These are phyloP conservation scores for Yamadazyma dushanensis DNA, from an alignment of 1,139 yeast species.

Conservation along the genomic window DNA sequence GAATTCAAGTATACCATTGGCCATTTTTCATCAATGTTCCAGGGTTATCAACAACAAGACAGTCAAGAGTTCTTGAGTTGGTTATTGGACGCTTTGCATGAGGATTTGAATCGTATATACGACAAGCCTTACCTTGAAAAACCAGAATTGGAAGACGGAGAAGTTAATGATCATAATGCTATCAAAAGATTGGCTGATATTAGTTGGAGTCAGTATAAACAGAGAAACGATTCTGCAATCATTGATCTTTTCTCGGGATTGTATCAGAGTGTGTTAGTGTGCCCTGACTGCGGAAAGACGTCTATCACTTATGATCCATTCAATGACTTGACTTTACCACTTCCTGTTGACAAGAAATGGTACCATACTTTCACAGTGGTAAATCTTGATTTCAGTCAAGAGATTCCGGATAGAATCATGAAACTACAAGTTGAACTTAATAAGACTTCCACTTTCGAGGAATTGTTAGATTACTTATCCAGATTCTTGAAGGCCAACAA, in stretches of 20 bases:
- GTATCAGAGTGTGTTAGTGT: constrained; percentile 83
- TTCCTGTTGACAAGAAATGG: constrained; percentile 82
- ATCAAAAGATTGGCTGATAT: constrained; percentile 63
- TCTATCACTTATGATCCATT: constrained; percentile 94
- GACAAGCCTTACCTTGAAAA: constrained; percentile 87
- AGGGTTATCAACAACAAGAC: constrained; percentile 91
- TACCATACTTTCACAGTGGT: constrained; percentile 62
- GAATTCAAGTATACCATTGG: constrained; percentile 83
- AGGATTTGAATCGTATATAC: constrained; percentile 81
- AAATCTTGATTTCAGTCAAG: constrained; percentile 47
- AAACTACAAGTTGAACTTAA: constrained; percentile 69
- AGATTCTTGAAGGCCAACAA: constrained; percentile 47
- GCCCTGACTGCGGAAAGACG: constrained; percentile 81
- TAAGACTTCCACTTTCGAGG: constrained; percentile 64
- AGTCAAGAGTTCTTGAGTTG: constrained; percentile 94
- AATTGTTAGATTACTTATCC: constrained; percentile 62
- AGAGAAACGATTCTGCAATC: constrained; percentile 82
- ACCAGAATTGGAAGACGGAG: constrained; percentile 73
- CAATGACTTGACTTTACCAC: constrained; percentile 84
- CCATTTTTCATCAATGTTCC: constrained; percentile 74
- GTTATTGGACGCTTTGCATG: constrained; percentile 88
- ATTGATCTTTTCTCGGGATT: constrained; percentile 87
- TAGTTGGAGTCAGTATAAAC: constrained; percentile 80
- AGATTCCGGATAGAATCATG: constrained; percentile 22
- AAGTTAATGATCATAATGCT: constrained; percentile 53